Evolutionary conservation across 108 stramenopile genomes (phyloP), one percentile per base, ranked within the genome.

Genomic region (Mediolabrus comicus): DNA sequence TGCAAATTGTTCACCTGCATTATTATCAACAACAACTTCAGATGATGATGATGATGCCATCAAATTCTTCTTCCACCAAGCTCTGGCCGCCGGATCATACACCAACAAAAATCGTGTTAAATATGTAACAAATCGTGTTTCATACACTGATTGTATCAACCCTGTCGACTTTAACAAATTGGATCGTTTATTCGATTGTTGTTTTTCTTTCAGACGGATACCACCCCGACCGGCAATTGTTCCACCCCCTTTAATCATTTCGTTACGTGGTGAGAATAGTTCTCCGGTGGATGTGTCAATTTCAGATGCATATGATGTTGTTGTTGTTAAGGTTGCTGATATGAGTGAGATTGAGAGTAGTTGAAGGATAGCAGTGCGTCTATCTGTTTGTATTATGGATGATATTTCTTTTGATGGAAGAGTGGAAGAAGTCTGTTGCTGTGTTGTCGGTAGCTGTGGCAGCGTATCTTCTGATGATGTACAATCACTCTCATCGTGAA

Each of bases 51-150:
- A 26, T n/a, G n/a, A n/a, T n/a, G n/a, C n/a, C n/a, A n/a, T 54
- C n/a, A 28, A 24, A 25, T 52, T 61, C 61, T 53, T 59, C 71
- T 72, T 49, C 91, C 91, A 95, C 88, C 88, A 95, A 11, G 86
- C 83, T 22, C 59, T 70, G 1, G 88, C 86, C 8, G 94, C 73
- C 17, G 87, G 85, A 80, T 95, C 94, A 77, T 84, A 91, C n/a
- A 77, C 84, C 17, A 95, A 75, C 34, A 95, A 63, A 66, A 95
- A 95, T 35, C 94, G 72, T 22, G 89, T 74, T 30, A 95, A 79
- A 71, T 95, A 95, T 14, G 89, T 77, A 32, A 92, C 83, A 62
- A 95, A 95, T 38, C 91, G 59, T 6, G 89, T 83, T 55, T 84
- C 84, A 80, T 95, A 95, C 2, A 95, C 84, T 24, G 64, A 75